These are phyloP conservation scores for Colletotrichum aenigma DNA, from an alignment of 2,329 filamentous ascomycete species.

Conservation along the genomic window DNA sequence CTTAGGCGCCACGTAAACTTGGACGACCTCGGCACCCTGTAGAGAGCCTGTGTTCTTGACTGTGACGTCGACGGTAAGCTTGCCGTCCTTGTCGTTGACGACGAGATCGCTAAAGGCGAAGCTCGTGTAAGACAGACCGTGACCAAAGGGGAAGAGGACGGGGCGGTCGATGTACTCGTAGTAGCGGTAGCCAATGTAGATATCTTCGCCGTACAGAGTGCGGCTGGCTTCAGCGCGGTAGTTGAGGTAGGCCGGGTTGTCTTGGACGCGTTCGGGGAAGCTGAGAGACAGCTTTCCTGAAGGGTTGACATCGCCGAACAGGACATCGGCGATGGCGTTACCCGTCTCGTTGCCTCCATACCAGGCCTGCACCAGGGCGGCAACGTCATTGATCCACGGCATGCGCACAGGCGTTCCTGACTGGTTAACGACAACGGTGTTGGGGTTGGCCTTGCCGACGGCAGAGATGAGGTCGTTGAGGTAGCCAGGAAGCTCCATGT, in stretches of 20 bases:
- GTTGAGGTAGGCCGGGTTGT: slow-evolving; percentile 75
- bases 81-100: slow-evolving; percentile 41
- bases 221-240: slow-evolving; percentile 67
- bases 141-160: slow-evolving; percentile 72
- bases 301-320: slow-evolving; percentile 71
- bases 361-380: slow-evolving; percentile 74
- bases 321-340: slow-evolving; percentile 73
- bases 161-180: slow-evolving; percentile 67
- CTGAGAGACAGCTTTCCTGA: slow-evolving; percentile 76
- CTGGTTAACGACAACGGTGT: slow-evolving; percentile 71
- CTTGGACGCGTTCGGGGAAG: slow-evolving; percentile 65
- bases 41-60: slow-evolving; percentile 60
- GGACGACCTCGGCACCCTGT: slow-evolving; percentile 50
- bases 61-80: slow-evolving; percentile 48
- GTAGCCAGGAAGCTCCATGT: slow-evolving; percentile 72
- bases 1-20: slow-evolving; percentile 56
- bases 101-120: slow-evolving; percentile 57
- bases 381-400: slow-evolving; percentile 61
- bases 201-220: slow-evolving; percentile 72
- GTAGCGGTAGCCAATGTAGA: slow-evolving; percentile 76
- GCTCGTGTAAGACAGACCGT: slow-evolving; percentile 73
- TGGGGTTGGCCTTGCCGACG: slow-evolving; percentile 67
- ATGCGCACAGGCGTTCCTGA: slow-evolving; percentile 73
- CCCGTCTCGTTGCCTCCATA: slow-evolving; percentile 79
- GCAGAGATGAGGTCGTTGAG: slow-evolving; percentile 71